Evolutionary conservation across 495 filamentous ascomycete genomes (phyloP).

Genomic region (Trichocladium antarcticum): DNA sequence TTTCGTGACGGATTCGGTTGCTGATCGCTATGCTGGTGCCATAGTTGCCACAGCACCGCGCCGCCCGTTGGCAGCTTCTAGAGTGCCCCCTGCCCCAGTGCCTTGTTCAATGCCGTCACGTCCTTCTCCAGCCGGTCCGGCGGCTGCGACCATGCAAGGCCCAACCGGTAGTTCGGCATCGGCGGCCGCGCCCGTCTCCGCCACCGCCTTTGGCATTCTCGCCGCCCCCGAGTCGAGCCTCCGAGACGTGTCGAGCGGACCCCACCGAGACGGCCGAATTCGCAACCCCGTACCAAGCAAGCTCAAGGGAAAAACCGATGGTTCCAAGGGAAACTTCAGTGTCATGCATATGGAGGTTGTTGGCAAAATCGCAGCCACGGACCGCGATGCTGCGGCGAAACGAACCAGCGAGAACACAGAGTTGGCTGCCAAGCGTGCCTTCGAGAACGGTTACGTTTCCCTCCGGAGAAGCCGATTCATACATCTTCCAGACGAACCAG

Average conservation of each 20-base stretch:
- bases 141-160: conserved; percentile 2
- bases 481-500: conserved; percentile 21
- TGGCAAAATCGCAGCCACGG: conserved; percentile 33
- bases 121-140: conserved; percentile 5
- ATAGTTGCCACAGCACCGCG: conserved; percentile 7
- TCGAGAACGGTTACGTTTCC: conserved; percentile 42
- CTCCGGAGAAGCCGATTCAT: conserved; percentile 35
- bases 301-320: conserved; percentile 46
- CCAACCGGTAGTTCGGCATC: neutral
- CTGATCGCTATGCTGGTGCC: conserved; percentile 4
- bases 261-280: conserved; percentile 41
- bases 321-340: conserved; percentile 46
- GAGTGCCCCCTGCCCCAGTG: conserved; percentile 18
- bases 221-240: conserved; percentile 12
- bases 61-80: conserved; percentile 6
- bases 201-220: conserved; percentile 11
- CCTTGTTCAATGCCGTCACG: conserved; percentile 17
- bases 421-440: conserved; percentile 40
- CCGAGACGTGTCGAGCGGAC: conserved; percentile 17
- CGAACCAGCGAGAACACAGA: conserved; percentile 47
- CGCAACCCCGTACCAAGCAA: conserved; percentile 47
- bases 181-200: neutral
- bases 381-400: conserved; percentile 43
- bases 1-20: neutral
- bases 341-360: conserved; percentile 47